Evolutionary conservation across 805 yeast genomes (phyloP), one percentile per base, ranked within the genome.

Genomic region (Nakazawaea sp.): DNA sequence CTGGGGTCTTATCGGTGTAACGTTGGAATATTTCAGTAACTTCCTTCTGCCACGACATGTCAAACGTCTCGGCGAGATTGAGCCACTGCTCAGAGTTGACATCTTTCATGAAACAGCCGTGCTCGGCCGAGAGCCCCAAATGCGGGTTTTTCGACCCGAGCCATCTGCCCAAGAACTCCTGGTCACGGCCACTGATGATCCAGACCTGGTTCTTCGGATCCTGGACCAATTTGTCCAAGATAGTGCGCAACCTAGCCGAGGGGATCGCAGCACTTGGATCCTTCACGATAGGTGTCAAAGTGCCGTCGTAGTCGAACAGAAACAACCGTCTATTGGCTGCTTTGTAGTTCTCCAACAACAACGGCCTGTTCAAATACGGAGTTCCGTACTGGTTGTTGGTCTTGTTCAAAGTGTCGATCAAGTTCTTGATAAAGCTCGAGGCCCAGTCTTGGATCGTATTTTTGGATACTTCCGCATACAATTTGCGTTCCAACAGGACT

Each of bases 191-290:
- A 28, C 94, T 81, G 43, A 92, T 90, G 45, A 92, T 76, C 98
- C 98, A 92, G 30, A 92, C 79, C 54, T 78, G 81, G 60, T 92
- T 92, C 43, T 68, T 68, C 5, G 90, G 87, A 55, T 90, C 97
- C 11, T 67, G 65, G 2, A 81, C 67, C 36, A 92, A 66, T 21
- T 66, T 62, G 19, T 71, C 66, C 41, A 92, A 58, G 10, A 82
- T 74, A 7, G 66, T 58, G 37, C 75, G 67, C 31, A 92, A 65
- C 46, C 81, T 70, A 3, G 80, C 78, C 1, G 95, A 78, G 3
- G 99, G 98, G 29, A 92, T 83, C 0, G 98, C 98, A 0, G 97
- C 97, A n/a, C 90, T 87, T 2, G 99, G 99, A 49, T 92, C 97
- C 27, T 78, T 73, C 3, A 92, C 98, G 52, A 92, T 92, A 11